Base-by-base conservation (phyloP, 352 stramenopile genomes). In the Phytopythium delawarense region DNA sequence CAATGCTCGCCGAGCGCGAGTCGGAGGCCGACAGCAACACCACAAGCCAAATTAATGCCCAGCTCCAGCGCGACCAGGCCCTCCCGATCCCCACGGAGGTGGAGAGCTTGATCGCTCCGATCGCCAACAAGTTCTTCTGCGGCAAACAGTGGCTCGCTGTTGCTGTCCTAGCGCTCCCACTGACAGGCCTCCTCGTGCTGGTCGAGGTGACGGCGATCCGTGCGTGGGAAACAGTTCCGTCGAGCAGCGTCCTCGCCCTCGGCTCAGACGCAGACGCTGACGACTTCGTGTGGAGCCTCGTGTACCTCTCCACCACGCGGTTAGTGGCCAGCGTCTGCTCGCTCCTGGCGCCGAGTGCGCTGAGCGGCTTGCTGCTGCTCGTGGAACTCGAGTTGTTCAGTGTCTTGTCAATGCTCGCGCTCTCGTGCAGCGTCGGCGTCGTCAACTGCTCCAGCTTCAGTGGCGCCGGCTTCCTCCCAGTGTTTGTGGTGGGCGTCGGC, bases 351-450 rank as follows among this genome's bases (percentile, higher is more conserved):
- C 53, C 53, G 4, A 49, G 28, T 35, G 53, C 35, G 7, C 7
- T 48, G 20, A 15, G 11, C 15, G 32, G 32, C 4, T 13, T 59
- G 35, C 23, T 59, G 34, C 35, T 35, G 15, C 53, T 59, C 34
- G 53, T 20, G 53, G 9, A 59, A 23, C 53, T 59, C 53, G 53
- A 59, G 53, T 21, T 59, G 28, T 57, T 57, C 51, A 57, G 12
- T 15, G 28, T 25, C n/a, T 16, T 59, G 18, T 32, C 53, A 2
- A 28, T 35, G 53, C 13, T 35, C 5, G 53, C 53, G 21, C 53
- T 48, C 34, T 39, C 34, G 21, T 59, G 53, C 35, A 23, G 16
- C 5, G 28, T 18, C 0, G 37, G 53, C 12, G 34, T 23, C 34
- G 35, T 23, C 12, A 18, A 16, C 34, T 59, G 35, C 21, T 42